Evolutionary conservation across 2,329 filamentous ascomycete genomes (phyloP), one percentile per base, ranked within the genome.

Genomic region (Hansfordia pulvinata): DNA sequence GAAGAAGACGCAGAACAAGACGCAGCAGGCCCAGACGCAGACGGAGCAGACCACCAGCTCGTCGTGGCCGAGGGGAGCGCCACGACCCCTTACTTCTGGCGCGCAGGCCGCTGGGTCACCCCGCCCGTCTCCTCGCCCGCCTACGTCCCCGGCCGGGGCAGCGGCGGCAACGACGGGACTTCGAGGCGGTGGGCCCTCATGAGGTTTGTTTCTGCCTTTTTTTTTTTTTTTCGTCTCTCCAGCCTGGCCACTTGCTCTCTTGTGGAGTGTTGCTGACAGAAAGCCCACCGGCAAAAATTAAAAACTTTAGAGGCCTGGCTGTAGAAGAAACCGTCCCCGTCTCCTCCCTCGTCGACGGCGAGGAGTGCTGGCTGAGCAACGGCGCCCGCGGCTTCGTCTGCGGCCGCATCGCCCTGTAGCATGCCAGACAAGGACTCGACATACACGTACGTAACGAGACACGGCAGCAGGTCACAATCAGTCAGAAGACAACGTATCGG

Each of bases 301-400:
- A n/a, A n/a, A n/a, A n/a, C n/a, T n/a, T n/a, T n/a, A n/a, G n/a
- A 31, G 56, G 53, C 1, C 54, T 90, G 23, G 85, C 69, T 28
- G 58, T 64, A 17, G 80, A 92, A 43, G 66, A 73, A 35, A 50
- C 56, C 3, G 58, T 93, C 10, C 49, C 49, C n/a, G 58, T 58
- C 3, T 54, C 62, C 9, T 73, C 73, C 6, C 49, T 93, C 9
- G 45, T 60, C 4, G 62, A 82, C 35, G 81, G 76, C 1, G 86
- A 94, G 49, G 64, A 76, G 28, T 79, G 86, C 34, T 93, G 84
- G 80, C 55, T 94, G 28, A 93, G 85, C 49, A 94, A 88, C 49
- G 85, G 81, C 0, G 78, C 88, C 2, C 68, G 79, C 36, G 88
- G 88, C 0, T 93, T 93, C 38, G 59, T 75, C 9, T 56, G 48